Percentiles rank a stretch among this genome's conserved stretches.
Conservation (phyloP, 306 rosid species). For the Mucuna pruriens region DNA sequence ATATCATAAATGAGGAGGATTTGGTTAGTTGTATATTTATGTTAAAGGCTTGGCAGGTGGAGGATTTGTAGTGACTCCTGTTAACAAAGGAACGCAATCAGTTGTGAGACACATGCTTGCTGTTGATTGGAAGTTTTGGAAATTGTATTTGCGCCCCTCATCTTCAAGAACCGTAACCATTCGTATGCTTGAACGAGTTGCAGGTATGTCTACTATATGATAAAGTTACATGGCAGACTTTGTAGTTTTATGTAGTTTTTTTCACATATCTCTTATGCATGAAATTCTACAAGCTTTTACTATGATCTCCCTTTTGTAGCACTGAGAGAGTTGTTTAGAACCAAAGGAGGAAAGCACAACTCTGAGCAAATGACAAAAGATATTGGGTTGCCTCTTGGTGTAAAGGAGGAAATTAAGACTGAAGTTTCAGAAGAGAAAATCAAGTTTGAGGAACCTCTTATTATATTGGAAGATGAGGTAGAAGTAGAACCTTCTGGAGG, state of each 20-base stretch:
- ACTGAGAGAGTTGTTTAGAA: slow-evolving; percentile 67
- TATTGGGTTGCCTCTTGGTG: slow-evolving; percentile 44
- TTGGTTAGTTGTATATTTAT: background rate
- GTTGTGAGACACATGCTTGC: slow-evolving; percentile 93
- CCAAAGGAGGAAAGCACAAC: slow-evolving; percentile 51
- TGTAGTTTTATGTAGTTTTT: background rate
- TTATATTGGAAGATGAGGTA: slow-evolving; percentile 47
- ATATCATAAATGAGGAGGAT: background rate
- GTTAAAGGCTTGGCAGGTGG: slow-evolving; percentile 63
- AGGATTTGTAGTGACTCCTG: slow-evolving; percentile 86
- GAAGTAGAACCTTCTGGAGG: slow-evolving; percentile 53
- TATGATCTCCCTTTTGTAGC: slow-evolving; percentile 49
- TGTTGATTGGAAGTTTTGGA: slow-evolving; percentile 93
- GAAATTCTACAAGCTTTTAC: background rate
- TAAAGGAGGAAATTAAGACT: slow-evolving; percentile 48
- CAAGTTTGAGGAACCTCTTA: slow-evolving; percentile 44
- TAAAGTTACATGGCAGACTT: background rate
- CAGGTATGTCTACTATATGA: slow-evolving; percentile 53
- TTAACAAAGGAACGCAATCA: slow-evolving; percentile 70
- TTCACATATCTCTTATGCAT: background rate
- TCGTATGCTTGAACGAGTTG: slow-evolving; percentile 81
- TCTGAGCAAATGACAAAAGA: slow-evolving; percentile 49
- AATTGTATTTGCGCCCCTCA: slow-evolving; percentile 65
- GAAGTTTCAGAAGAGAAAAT: slow-evolving; percentile 42
- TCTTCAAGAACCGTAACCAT: slow-evolving; percentile 70